Base-by-base conservation (phyloP, 768 basidiomycete species). In the Dioszegia aurantiaca region DNA sequence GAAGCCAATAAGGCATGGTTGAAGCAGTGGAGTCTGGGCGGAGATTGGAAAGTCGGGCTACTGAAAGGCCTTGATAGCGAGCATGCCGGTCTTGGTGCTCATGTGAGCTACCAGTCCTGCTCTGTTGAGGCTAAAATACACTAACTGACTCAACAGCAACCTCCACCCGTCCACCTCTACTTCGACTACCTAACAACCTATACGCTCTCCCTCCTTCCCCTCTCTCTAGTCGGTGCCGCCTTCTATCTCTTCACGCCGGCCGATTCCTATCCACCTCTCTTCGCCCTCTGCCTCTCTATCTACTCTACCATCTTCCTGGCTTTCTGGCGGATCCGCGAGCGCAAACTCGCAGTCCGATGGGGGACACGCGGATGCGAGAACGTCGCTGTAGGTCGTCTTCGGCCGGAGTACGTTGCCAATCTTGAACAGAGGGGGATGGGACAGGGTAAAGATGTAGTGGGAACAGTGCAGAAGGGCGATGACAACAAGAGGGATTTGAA, bases 291-390 rank as follows among this genome's bases (percentile, higher is more conserved):
- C 21, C 78, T 94, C 45, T 83, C 85, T n/a, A 55, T 91, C 2
- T 99, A 93, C 89, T 86, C 87, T 0, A 81, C 90, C 45, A 75
- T 82, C 19, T 94, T 93, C 68, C 87, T 93, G 60, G 92, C 97
- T 75, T 87, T 85, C 80, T 99, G 94, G 94, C 83, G 88, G 27
- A 82, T 95, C 36, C 84, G 84, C 58, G 89, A 98, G 76, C 84
- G 87, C 17, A 84, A 86, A 39, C 79, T 94, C n/a, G 84, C 89
- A 1, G 82, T 91, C 45, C 81, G 85, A 28, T 93, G 89, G 81
- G 87, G 88, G 3, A 89, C 87, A 0, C 46, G 43, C 26, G 72
- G 72, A 5, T 83, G 84, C 26, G 88, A 87, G 21, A 85, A 60
- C 9, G 66, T 73, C 17, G 67, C 69, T 14, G 72, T 72, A 11